Evolutionary conservation across 192 early-diverging fungal species (phyloP), one percentile per base, ranked within the genome.

Genomic region (Backusella sp.): DNA sequence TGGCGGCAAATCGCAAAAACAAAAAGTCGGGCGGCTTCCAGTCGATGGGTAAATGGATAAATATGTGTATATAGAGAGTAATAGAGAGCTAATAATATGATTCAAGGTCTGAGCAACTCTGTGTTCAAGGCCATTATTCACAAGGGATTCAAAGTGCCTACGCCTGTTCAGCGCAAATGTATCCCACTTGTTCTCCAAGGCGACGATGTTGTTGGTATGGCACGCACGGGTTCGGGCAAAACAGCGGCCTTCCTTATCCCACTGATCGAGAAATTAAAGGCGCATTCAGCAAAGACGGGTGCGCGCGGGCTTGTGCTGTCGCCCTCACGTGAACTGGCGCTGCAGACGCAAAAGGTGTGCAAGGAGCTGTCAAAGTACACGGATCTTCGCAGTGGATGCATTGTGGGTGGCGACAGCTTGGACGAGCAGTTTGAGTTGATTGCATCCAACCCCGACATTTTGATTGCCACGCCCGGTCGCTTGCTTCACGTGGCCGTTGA

Each of bases 1-100:
- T 89, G 59, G 82, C 87, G 17, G 92, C 92, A 3, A 98, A 97
- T 83, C 87, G 94, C 72, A 97, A 96, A 79, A 92, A 94, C 80
- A 95, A 95, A 74, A 99, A 99, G 77, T 97, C 95, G 0, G 97
- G 97, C 36, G 97, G 97, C 30, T 99, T 99, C 83, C 96, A 98
- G 82, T 96, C 95, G 6, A 97, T 99, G 96, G 97, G 90, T 89
- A 79, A 39, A n/a, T n/a, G n/a, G n/a, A n/a, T n/a, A n/a, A n/a
- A n/a, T 28, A 28, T 28, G 1, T 28, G 1, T 28, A 28, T 28
- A 28, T 28, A 28, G 0, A 28, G 28, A 28, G 1, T 39, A 39
- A 8, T 11, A 8, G 37, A 39, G 12, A 0, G 37, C 37, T 39
- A 39, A 66, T 28, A 26, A 35, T 15, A 26, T n/a, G n/a, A n/a